phyloP scores from a whole-genome alignment of 306 rosid genomes.

The Cicer yamashitae region DNA sequence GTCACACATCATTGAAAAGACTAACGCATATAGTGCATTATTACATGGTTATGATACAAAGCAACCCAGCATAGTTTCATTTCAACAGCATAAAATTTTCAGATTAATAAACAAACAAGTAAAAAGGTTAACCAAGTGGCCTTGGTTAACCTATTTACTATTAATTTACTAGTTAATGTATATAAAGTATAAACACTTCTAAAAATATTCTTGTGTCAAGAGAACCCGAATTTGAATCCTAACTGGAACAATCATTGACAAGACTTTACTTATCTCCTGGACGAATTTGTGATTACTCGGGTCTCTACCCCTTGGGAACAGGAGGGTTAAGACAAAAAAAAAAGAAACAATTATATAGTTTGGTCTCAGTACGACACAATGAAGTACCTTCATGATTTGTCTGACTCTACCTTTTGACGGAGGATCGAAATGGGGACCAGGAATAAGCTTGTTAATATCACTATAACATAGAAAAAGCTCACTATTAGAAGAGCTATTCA shows the following conservation, averaged over 20 bases:
- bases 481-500: conserved; percentile 11
- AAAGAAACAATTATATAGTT: conserved; percentile 7
- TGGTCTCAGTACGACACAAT: conserved; percentile 38
- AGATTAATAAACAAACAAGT: conserved; percentile 7
- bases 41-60: conserved; percentile 4
- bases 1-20: conserved; percentile 3
- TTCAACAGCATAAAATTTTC: not conserved
- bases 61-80: not conserved
- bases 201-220: too few species aligned
- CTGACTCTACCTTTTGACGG: conserved; percentile 67
- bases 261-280: too few species aligned
- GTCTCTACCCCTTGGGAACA: too few species aligned
- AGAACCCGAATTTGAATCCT: too few species aligned
- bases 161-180: too few species aligned
- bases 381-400: conserved; percentile 65
- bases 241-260: too few species aligned
- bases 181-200: too few species aligned
- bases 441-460: conserved; percentile 80
- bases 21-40: not conserved
- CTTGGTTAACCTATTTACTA: too few species aligned
- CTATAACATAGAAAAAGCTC: conserved; percentile 52
- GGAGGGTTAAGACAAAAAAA: too few species aligned
- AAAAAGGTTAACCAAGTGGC: too few species aligned
- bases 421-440: conserved; percentile 88
- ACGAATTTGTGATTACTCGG: too few species aligned